Evolutionary conservation across 2,329 filamentous ascomycete species (phyloP).

Genomic region (Orbilia blumenaviensis): DNA sequence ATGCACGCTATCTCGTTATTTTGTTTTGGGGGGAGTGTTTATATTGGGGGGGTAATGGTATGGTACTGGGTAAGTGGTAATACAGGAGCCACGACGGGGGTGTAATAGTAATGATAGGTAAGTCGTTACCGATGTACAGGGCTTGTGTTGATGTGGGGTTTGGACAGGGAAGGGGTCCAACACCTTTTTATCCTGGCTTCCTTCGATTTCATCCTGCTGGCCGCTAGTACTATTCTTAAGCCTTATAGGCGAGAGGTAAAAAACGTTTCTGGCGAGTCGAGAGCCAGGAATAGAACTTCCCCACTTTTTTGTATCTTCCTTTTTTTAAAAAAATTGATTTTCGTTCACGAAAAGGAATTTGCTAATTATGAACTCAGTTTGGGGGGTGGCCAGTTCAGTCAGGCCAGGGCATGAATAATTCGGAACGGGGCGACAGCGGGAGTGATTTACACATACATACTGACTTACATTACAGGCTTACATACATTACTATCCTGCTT

Average conservation of each 20-base stretch:
- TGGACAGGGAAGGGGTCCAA: not conserved
- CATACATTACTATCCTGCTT: too few relatives aligned
- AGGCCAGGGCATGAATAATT: not conserved
- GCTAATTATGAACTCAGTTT: too few relatives aligned
- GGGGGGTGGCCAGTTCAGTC: too few relatives aligned
- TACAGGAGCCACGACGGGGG: too few relatives aligned
- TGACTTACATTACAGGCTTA: too few relatives aligned
- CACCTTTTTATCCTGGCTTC: not conserved
- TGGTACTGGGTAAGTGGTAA: not conserved
- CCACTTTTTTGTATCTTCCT: not conserved
- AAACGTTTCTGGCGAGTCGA: too few relatives aligned
- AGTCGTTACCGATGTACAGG: too few relatives aligned
- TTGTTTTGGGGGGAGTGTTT: not conserved
- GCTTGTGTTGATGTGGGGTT: slow-evolving; percentile 38
- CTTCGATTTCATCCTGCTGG: not conserved
- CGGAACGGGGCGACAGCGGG: slow-evolving; percentile 35
- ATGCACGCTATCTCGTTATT: not conserved
- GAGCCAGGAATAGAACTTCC: not conserved
- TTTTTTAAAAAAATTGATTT: not conserved
- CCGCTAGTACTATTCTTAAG: too few relatives aligned
- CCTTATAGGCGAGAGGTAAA: too few relatives aligned
- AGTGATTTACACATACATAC: too few relatives aligned
- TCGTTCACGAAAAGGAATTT: not conserved
- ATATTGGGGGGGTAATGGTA: not conserved
- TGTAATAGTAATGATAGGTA: too few relatives aligned